Evolutionary conservation across 148 eudicot genomes (phyloP), one percentile per base, ranked within the genome.

Genomic region (Suaeda aralocaspica): DNA sequence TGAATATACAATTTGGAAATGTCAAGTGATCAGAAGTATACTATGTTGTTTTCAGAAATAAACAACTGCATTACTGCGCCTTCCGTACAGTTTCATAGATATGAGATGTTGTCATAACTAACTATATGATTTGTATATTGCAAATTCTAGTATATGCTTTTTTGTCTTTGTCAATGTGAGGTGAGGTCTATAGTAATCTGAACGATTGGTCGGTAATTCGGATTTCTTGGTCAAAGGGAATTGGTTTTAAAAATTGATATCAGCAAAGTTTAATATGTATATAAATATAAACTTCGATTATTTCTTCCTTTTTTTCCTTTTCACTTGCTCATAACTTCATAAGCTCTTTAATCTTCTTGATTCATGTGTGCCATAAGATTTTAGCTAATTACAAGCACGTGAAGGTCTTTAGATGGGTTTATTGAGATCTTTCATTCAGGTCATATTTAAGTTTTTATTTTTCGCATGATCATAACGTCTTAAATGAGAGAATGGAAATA

Each of bases 121-220:
- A n/a, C n/a, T n/a, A n/a, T n/a, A n/a, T n/a, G n/a, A n/a, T n/a
- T n/a, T 77, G 6, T 42, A 29, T 48, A 30, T 15, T 62, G 50
- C 44, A 51, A 60, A 49, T 44, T 67, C 48, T 52, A 46, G 50
- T 46, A 34, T 77, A 59, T 72, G 73, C 56, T 72, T 58, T 33
- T 65, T 66, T 71, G 72, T 72, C 80, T 15, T 14, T 72, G 60
- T 77, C 76, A 57, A 46, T 66, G 39, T 71, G 68, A 77, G 60
- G 61, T 77, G 52, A 57, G 75, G 34, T 59, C 22, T 41, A 31
- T 64, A 62, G 44, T 76, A 53, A n/a, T 53, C 31, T 70, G 61
- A 48, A 39, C 18, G 48, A 64, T 33, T 46, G 18, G 75, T 41
- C 49, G 13, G 66, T 26, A 56, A 10, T 70, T 51, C 49, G 13